Base-by-base conservation (phyloP, 768 basidiomycete species). In the Kwoniella botswanensis region DNA sequence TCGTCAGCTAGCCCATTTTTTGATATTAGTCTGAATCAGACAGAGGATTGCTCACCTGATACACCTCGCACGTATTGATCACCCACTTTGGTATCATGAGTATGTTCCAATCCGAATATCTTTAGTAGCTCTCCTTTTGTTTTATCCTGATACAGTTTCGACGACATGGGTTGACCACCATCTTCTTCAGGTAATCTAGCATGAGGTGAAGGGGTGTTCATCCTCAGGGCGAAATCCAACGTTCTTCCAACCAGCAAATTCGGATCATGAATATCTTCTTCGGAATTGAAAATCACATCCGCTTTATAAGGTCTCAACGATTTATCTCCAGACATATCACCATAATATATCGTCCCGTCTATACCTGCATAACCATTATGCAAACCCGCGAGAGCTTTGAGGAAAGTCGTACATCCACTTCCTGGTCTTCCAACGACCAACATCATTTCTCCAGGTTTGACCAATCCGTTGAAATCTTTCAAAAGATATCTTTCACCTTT, bases 321-420 rank as follows among this genome's bases (percentile, higher is more conserved):
- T 52, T 79, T 72, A 54, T 70, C 71, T 35, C 67, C 62, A 12
- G 76, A 67, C 79, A 80, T 79, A 7, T 70, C 74, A 18, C 92
- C 92, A 79, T 94, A 96, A 55, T 85, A 84, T 1, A 93, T 87
- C 0, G 89, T 86, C 22, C 93, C 93, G 44, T 88, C 82, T 13
- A 94, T 86, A 2, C 85, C 80, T 68, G 91, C 87, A 74, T 87
- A 94, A 68, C 91, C 92, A 2, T 85, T 82, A 0, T 89, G 88
- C 68, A 89, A 88, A 74, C 94, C 93, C 10, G 93, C 87, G 35
- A 95, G 86, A 0, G 87, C 87, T 81, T 93, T 92, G 66, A 97
- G 88, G 55, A 96, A 85, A 0, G 94, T 93, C 26, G 88, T 89
- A 80, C 93, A 94, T 0, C 94, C 93, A 0, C 90, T 89, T 15